phyloP scores from a whole-genome alignment of 257 asterid species.

The Lantana camara region DNA sequence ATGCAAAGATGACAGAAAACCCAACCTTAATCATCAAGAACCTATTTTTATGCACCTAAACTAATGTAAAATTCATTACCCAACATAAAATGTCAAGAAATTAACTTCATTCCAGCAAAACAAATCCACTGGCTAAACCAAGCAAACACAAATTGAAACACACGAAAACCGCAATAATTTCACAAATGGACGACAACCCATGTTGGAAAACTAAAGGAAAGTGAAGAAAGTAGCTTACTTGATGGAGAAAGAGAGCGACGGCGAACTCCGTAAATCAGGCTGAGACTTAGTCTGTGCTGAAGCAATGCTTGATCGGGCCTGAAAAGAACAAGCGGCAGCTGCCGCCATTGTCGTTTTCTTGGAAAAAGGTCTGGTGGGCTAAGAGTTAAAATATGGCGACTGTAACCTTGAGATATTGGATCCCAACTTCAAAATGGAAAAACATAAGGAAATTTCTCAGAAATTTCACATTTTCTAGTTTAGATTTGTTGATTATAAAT shows the following conservation, averaged over 20 bases:
- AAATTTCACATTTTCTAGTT: too few relatives aligned
- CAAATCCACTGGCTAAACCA: background rate
- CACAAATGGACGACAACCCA: background rate
- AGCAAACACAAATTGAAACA: background rate
- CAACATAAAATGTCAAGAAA: background rate
- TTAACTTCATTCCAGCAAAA: background rate
- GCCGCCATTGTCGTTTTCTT: constrained; percentile 40
- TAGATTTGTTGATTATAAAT: too few relatives aligned
- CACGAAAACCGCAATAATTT: background rate
- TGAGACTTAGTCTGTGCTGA: constrained; percentile 10
- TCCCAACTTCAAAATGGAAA: background rate
- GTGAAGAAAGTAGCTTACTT: constrained; percentile 39
- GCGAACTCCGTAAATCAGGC: constrained; percentile 30
- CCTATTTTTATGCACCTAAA: background rate
- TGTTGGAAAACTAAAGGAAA: background rate
- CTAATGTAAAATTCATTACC: background rate
- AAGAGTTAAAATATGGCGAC: background rate
- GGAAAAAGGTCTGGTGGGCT: background rate
- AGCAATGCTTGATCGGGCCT: constrained; percentile 29
- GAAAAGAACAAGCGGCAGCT: constrained; percentile 37
- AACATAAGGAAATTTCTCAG: too few relatives aligned
- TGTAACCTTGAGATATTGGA: background rate
- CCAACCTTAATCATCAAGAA: background rate
- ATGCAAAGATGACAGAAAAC: background rate
- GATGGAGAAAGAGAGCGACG: constrained; percentile 50